A percentile compares a stretch with the other conserved stretches of the same genome.
These are phyloP conservation scores for Tuber microsphaerosporum DNA, from an alignment of 495 filamentous ascomycete genomes.

Conservation along the genomic window DNA sequence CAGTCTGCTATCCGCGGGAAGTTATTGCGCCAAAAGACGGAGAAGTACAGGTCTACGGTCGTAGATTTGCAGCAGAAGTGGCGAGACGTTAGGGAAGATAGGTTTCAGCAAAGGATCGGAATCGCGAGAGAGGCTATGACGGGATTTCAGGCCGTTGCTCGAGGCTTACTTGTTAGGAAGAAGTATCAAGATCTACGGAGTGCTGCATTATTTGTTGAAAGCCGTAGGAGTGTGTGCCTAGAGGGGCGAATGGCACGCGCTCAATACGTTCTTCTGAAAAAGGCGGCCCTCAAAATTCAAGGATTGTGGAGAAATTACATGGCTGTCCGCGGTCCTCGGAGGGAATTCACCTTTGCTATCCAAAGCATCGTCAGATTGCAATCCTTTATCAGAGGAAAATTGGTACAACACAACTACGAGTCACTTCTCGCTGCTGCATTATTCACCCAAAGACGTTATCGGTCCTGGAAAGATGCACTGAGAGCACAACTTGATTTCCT, in stretches of 20 bases:
- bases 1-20: conserved; percentile 35
- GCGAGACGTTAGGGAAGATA: conserved; percentile 30
- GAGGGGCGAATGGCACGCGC: conserved; percentile 15
- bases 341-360: conserved; percentile 14
- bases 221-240: conserved; percentile 17
- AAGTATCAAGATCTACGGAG: conserved; percentile 19
- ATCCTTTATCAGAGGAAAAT: conserved; percentile 17
- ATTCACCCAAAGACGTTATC: conserved; percentile 22
- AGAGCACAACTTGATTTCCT: conserved; percentile 26
- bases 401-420: conserved; percentile 15
- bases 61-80: conserved; percentile 22
- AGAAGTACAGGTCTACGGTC: conserved; percentile 5
- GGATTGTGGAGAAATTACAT: conserved; percentile 27
- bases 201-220: conserved; percentile 21
- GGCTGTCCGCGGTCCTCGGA: conserved; percentile 12
- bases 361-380: conserved; percentile 19
- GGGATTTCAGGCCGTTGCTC: conserved; percentile 33
- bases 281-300: conserved; percentile 27
- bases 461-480: conserved; percentile 11
- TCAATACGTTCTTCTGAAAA: conserved; percentile 23
- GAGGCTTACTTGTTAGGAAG: conserved; percentile 33
- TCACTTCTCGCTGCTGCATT: conserved; percentile 8
- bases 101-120: conserved; percentile 32
- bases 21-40: conserved; percentile 19
- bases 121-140: conserved; percentile 27